phyloP scores from a whole-genome alignment of 2,329 filamentous ascomycete species.

The Escovopsis sp. region DNA sequence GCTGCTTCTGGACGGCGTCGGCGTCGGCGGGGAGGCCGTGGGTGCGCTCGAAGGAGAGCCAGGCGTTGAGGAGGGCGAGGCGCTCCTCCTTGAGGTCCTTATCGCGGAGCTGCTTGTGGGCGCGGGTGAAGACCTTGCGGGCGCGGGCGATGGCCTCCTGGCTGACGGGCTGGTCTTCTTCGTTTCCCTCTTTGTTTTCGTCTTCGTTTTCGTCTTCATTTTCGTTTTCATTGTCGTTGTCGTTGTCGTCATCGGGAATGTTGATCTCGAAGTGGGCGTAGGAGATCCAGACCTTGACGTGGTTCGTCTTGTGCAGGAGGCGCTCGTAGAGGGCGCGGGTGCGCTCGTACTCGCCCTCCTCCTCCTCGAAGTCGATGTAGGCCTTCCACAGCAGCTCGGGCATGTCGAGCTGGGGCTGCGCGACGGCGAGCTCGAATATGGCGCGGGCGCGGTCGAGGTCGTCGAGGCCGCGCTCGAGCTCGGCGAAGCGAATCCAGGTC shows the following conservation, averaged over 20 bases:
- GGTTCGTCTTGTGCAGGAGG: constrained; percentile 84
- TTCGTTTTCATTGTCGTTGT: constrained; percentile 35
- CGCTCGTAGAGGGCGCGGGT: constrained; percentile 78
- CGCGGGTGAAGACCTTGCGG: constrained; percentile 70
- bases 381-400: constrained; percentile 95
- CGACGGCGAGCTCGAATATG: constrained; percentile 83
- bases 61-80: constrained; percentile 81
- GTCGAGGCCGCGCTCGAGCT: constrained; percentile 81
- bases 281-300: constrained; percentile 98
- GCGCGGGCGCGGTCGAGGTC: constrained; percentile 76
- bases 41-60: constrained; percentile 80
- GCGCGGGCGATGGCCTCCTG: constrained; percentile 74
- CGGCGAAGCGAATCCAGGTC: constrained; percentile 93
- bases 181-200: constrained; percentile 25
- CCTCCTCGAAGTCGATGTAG: constrained; percentile 97
- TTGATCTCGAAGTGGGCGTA: constrained; percentile 98
- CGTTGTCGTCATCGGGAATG: constrained; percentile 59
- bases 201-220: constrained; percentile 32
- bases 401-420: constrained; percentile 81
- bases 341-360: constrained; percentile 78
- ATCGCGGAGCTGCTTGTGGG: constrained; percentile 75
- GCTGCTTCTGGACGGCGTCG: constrained; percentile 76
- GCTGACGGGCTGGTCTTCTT: constrained; percentile 55
- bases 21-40: constrained; percentile 65
- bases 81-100: constrained; percentile 85